Base-by-base conservation (phyloP, 305 asterid species). In the Nicotiana rustica region DNA sequence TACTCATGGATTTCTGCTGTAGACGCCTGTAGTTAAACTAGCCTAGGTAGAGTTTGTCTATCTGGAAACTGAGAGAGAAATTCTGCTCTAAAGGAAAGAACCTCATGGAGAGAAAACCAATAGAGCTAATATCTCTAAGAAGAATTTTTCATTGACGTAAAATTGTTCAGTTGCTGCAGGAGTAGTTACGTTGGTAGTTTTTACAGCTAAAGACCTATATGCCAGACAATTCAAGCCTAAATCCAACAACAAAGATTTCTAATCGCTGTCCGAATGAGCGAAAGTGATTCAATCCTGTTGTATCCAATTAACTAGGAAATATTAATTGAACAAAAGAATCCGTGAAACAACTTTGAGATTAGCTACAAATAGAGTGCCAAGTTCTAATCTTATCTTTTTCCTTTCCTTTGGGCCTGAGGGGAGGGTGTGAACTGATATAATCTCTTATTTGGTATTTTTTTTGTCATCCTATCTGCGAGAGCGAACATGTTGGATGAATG, bases 1-100 rank as follows among this genome's bases (percentile, higher is more conserved):
- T 14, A 25, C 65, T 52, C 67, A 21, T 62, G 44, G 60, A 75
- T 75, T 75, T 75, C 79, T 49, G 79, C 25, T 75, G 25, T 33
- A 33, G 35, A 2, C 35, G 35, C 35, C 35, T 33, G 35, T 25
- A 14, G 2, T 49, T 25, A 25, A 36, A 52, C 64, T 1, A 25
- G 79, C 1, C 2, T 75, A 25, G 65, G 68, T 25, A 4, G 68
- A 64, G 5, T 64, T 49, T 21, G 79, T 75, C 64, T 8, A 3
- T 25, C 64, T 73, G 64, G 64, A 49, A 73, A 31, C 79, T 14
- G 9, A 1, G 79, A 71, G 61, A 15, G 25, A 73, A 25, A 1
- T 25, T 25, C 0, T 21, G 79, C 41, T 3, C 3, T 21, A 49
- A 49, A 21, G 62, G 59, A 14, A 7, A 73, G 19, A 67, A 67